Evolutionary conservation across 208 protist species (phyloP), one percentile per base, ranked within the genome.

Genomic region (Leishmania amazonensis): DNA sequence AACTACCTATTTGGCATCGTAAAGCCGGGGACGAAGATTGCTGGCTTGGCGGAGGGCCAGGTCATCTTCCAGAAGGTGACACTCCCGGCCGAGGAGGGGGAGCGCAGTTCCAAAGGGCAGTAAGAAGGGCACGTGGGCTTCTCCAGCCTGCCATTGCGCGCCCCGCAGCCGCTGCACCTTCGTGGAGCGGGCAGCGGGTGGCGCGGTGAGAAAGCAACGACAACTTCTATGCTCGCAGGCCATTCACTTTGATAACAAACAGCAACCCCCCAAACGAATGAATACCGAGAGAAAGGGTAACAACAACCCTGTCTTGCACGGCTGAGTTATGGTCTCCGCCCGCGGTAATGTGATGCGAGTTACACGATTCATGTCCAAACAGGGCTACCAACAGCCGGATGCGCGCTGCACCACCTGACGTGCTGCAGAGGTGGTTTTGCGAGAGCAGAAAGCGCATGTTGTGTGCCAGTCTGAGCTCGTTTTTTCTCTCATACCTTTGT

Each of bases 1-100:
- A 89, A 90, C 88, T 95, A 94, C 80, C 75, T 58, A 42, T 96
- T 91, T 80, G 95, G 94, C 49, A 85, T 90, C 31, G 81, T 97
- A 76, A 57, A 85, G 35, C 78, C 93, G 6, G 93, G 94, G 19
- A 86, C 91, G 57, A 88, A 87, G 62, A 88, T 98, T 51, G 87
- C 85, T 24, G 84, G 75, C 31, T 78, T 88, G 6, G 75, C 51
- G 38, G 91, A 94, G 54, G 91, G 91, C 35, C 85, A 93, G 47
- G 89, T 96, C 65, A 85, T 97, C 54, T 97, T 97, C 77, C 79
- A 83, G 42, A 97, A 97, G 89, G 81, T 77, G 38, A 68, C 79
- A 31, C 77, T 90, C 45, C 81, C 86, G 1, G 75, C 83, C 31
- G 76, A 88, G 17, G 89, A 75, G 31, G 80, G 62, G 51, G 62